These are phyloP conservation scores for Trypanosoma platydactyli DNA, from an alignment of 208 protist species.

Conservation along the genomic window DNA sequence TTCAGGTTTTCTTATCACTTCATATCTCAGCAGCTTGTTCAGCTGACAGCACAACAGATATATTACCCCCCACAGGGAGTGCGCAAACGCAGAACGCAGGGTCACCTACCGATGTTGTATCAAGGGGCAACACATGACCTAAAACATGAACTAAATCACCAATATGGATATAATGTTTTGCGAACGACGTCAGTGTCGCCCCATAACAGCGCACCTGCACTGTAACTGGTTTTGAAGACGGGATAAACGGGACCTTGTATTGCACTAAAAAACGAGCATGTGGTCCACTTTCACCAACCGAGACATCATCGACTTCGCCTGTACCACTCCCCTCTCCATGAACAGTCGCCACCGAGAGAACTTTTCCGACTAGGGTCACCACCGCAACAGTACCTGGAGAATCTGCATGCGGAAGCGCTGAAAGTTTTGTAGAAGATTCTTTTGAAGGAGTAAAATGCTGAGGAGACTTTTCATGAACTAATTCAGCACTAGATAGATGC, in stretches of 20 bases:
- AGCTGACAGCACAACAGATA: slow-evolving; percentile 56
- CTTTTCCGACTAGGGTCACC: slow-evolving; percentile 64
- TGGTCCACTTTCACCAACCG: slow-evolving; percentile 19
- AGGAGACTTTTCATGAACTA: slow-evolving; percentile 69
- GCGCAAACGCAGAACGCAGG: slow-evolving; percentile 51
- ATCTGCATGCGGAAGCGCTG: slow-evolving; percentile 35
- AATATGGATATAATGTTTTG: slow-evolving; percentile 35
- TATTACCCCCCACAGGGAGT: slow-evolving; percentile 77
- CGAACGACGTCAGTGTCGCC: slow-evolving; percentile 58
- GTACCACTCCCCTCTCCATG: slow-evolving; percentile 15
- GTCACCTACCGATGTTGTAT: slow-evolving; percentile 8
- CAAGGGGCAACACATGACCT: slow-evolving; percentile 62
- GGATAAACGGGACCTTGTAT: slow-evolving; percentile 60
- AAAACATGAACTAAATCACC: slow-evolving; percentile 85
- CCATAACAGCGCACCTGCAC: slow-evolving; percentile 64
- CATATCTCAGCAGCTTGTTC: slow-evolving; percentile 4
- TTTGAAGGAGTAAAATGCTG: slow-evolving; percentile 65
- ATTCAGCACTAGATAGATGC: slow-evolving; percentile 62
- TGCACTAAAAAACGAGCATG: slow-evolving; percentile 54
- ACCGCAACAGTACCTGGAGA: slow-evolving; percentile 59
- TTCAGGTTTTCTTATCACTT: neutral
- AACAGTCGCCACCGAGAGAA: slow-evolving; percentile 21
- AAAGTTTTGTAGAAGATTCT: slow-evolving; percentile 38
- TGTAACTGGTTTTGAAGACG: slow-evolving; percentile 24
- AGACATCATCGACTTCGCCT: slow-evolving; percentile 7